These are phyloP conservation scores for Kwoniella sp. DNA, from an alignment of 768 basidiomycete genomes.

Conservation along the genomic window DNA sequence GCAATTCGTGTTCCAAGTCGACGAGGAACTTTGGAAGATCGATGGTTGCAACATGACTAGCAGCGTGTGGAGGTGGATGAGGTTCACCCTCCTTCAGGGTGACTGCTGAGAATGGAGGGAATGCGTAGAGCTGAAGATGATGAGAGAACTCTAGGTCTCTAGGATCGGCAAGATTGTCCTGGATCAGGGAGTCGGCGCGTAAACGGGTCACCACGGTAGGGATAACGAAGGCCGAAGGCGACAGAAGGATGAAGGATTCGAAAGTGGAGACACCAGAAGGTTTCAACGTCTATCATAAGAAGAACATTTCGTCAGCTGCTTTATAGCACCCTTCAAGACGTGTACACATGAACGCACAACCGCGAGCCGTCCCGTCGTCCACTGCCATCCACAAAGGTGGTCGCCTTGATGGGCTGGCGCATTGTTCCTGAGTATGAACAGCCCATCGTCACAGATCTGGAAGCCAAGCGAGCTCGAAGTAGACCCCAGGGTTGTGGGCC, in stretches of 20 bases:
- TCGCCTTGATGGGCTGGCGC: constrained; percentile 13
- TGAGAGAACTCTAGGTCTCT: constrained; percentile 32
- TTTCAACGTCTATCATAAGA: constrained; percentile 23
- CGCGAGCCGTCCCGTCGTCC: constrained; percentile 38
- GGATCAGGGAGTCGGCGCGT: constrained; percentile 19
- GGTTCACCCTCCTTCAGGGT: constrained; percentile 14
- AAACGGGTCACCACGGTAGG: constrained; percentile 34
- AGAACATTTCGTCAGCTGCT: constrained; percentile 1
- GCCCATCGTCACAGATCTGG: constrained; percentile 42
- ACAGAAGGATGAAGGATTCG: constrained; percentile 37
- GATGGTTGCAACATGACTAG: constrained; percentile 32
- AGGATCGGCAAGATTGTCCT: constrained; percentile 29
- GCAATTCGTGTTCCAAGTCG: constrained; percentile 23
- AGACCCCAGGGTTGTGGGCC: constrained; percentile 13
- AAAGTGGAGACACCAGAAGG: constrained; percentile 31
- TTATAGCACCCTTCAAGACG: not conserved
- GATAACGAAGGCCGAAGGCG: constrained; percentile 36
- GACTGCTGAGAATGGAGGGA: constrained; percentile 30
- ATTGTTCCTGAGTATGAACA: constrained; percentile 30
- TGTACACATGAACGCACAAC: constrained; percentile 24
- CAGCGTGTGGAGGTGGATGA: constrained; percentile 35
- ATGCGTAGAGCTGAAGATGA: constrained; percentile 40
- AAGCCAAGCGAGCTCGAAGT: constrained; percentile 22
- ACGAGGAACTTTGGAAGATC: constrained; percentile 35
- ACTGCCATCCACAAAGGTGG: constrained; percentile 41